These are phyloP conservation scores for Linderniella brevidens DNA, from an alignment of 257 asterid genomes.

Conservation along the genomic window DNA sequence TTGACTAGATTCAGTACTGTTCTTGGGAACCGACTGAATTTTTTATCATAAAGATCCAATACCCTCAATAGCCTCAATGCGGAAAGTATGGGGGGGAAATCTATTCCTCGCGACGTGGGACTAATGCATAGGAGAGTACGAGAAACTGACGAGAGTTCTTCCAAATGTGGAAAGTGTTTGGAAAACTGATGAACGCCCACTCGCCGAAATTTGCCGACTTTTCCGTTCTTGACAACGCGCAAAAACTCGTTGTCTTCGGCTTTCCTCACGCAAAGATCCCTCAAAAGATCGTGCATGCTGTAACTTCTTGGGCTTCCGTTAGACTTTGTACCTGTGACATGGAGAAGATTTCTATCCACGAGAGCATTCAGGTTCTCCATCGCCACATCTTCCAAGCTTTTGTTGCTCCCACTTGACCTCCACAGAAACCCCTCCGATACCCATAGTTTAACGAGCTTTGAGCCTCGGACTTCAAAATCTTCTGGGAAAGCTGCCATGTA, in stretches of 20 bases:
- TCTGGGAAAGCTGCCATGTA: conserved; percentile 11
- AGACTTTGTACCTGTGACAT: neutral
- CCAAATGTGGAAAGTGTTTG: too few relatives aligned
- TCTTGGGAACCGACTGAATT: too few relatives aligned
- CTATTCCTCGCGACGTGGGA: too few relatives aligned
- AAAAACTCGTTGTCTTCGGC: conserved; percentile 7
- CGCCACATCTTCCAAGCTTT: conserved; percentile 11
- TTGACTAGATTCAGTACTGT: too few relatives aligned
- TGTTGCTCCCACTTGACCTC: neutral
- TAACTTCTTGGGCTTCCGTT: neutral
- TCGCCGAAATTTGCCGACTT: too few relatives aligned
- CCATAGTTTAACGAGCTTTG: conserved; percentile 11
- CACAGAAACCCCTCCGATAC: conserved; percentile 14
- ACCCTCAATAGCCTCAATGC: too few relatives aligned
- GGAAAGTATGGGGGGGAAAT: too few relatives aligned
- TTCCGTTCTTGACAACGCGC: neutral
- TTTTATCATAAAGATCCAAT: too few relatives aligned
- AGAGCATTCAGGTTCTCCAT: conserved; percentile 8
- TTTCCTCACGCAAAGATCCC: conserved; percentile 8
- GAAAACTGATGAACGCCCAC: too few relatives aligned
- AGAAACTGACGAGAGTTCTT: too few relatives aligned
- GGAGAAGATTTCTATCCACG: conserved; percentile 9
- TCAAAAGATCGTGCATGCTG: conserved; percentile 7
- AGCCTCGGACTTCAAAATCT: conserved; percentile 1
- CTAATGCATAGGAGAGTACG: too few relatives aligned